Base-by-base conservation (phyloP, 176 grass and related monocot species). In the Phoenix dactylifera region DNA sequence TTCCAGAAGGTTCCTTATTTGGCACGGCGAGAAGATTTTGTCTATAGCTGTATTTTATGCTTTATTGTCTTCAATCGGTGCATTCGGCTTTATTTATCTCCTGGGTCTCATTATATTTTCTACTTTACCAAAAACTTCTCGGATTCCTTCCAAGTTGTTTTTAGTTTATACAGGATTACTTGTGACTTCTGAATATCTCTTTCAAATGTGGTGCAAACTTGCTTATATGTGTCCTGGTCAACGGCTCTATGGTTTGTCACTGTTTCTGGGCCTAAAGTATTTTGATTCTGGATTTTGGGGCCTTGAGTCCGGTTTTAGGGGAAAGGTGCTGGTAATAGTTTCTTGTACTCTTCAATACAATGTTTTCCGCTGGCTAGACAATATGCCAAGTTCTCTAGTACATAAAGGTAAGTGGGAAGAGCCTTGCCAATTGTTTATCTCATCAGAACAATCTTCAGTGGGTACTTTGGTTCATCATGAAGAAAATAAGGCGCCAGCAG, bases 221-320 rank as follows among this genome's bases (percentile, higher is more conserved):
- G 83, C 91, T 72, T 66, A 82, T 61, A 90, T 96, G 91, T 96
- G 91, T 68, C 91, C 86, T 84, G 77, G 66, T 62, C 91, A 96
- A 65, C 73, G 15, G 14, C 68, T 87, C 19, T 60, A 90, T 70
- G 61, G 62, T 72, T 82, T 85, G 39, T 71, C 91, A 57, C 12
- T 82, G 20, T 85, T 90, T 87, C 71, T 96, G 64, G 91, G 91
- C 65, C 79, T 90, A 50, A 87, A 72, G 63, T 76, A 87, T 76
- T 96, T 87, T 68, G 83, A 77, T 79, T 82, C 86, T 72, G 91
- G 91, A 51, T 90, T 96, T 79, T 90, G 86, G 91, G 83, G 91
- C 58, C 59, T 96, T 24, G 86, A 96, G 66, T 64, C 79, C 67
- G 83, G 86, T 4, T 72, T 96, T 58, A 85, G 91, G 69, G 83